Evolutionary conservation across 2,329 filamentous ascomycete species (phyloP).

Genomic region (Claviceps sp.): DNA sequence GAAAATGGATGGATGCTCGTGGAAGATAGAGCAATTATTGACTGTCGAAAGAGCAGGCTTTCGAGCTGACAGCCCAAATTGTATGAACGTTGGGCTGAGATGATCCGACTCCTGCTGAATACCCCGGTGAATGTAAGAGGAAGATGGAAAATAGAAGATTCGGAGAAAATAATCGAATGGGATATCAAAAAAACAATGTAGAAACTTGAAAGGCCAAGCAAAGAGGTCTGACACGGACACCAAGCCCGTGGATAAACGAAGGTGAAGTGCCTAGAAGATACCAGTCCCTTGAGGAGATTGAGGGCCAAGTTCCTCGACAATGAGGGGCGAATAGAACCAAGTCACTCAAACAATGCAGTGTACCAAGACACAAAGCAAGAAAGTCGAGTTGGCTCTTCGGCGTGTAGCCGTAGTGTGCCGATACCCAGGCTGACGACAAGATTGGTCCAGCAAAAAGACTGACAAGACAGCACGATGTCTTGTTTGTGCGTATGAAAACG

Average conservation of each 20-base stretch:
- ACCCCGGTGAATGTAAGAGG: neutral
- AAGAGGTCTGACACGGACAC: neutral
- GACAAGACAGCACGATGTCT: neutral
- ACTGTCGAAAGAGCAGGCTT: constrained; percentile 28
- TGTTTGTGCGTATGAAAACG: neutral
- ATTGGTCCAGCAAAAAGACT: neutral
- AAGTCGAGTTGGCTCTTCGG: constrained; percentile 1
- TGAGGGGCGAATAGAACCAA: neutral
- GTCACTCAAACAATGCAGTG: constrained; percentile 9
- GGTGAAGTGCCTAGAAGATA: no score
- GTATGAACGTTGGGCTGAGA: constrained; percentile 4
- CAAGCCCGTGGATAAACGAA: no score
- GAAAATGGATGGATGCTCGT: constrained; percentile 24
- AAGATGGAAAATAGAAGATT: neutral
- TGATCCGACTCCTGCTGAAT: neutral
- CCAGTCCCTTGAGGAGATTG: neutral
- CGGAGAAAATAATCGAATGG: no score
- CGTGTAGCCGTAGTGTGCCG: constrained; percentile 1
- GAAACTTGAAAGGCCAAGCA: neutral
- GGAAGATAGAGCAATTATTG: constrained; percentile 27
- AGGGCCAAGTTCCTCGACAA: neutral
- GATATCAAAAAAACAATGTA: neutral
- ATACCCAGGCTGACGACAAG: neutral
- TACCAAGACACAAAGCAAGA: constrained; percentile 8
- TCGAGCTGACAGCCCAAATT: constrained; percentile 14